phyloP scores from a whole-genome alignment of 768 basidiomycete genomes.

The Auricularia cornea region DNA sequence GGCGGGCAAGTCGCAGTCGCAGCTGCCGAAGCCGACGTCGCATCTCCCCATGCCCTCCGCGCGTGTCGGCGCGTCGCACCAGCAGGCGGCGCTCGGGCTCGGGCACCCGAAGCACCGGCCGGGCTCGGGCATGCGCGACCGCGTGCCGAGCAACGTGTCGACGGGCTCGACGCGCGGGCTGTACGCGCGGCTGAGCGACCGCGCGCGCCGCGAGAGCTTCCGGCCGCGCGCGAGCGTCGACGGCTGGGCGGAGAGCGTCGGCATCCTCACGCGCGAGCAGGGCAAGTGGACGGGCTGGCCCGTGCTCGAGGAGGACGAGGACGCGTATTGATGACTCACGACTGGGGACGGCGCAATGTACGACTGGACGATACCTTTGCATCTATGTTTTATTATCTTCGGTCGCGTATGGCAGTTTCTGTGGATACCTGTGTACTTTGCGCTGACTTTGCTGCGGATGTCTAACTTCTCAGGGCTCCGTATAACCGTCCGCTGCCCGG shows the following conservation, averaged over 20 bases:
- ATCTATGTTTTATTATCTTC: no score
- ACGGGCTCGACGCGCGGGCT: constrained; percentile 24
- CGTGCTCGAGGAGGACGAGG: constrained; percentile 1
- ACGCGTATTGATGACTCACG: no score
- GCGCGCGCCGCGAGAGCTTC: constrained; percentile 61
- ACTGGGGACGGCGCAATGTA: neutral
- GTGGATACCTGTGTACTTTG: no score
- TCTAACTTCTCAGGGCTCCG: no score
- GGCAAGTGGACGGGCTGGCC: constrained; percentile 3
- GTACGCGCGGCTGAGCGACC: no score
- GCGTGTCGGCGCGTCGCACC: neutral
- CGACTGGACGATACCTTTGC: no score
- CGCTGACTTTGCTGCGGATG: no score
- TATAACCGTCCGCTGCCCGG: no score
- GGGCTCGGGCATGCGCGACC: constrained; percentile 1
- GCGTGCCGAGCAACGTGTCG: neutral
- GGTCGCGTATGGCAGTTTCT: no score
- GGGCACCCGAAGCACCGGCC: neutral
- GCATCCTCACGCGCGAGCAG: constrained; percentile 6
- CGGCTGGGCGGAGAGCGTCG: constrained; percentile 11
- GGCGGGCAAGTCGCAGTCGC: no score
- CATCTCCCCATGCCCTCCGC: neutral
- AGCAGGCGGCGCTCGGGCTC: neutral
- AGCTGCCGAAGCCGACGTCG: neutral
- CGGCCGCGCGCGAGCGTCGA: constrained; percentile 73